Evolutionary conservation across 352 stramenopile species (phyloP), one percentile per base, ranked within the genome.

Genomic region (Phytophthora pistaciae): DNA sequence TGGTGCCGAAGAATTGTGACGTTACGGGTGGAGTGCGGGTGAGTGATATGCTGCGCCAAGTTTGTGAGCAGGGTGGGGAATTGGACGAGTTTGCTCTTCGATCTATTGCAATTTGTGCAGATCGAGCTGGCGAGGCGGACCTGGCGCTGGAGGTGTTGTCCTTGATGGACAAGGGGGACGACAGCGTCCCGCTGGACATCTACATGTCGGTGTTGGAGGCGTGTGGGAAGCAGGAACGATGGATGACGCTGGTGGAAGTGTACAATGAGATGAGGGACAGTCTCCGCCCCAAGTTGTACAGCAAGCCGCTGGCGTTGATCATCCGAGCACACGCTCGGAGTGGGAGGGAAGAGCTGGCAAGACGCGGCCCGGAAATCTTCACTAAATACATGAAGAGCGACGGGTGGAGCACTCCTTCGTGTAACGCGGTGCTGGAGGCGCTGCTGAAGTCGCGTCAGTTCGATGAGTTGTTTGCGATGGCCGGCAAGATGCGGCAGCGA

Each of bases 51-150:
- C 4, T 73, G n/a, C 25, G 46, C 0, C 3, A 55, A 7, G 42
- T 58, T 18, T 10, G 31, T 23, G 54, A 60, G 2, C 36, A 20
- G 16, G 52, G 42, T 9, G 42, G 29, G 7, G 9, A 25, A 9
- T 42, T 73, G 16, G 31, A 48, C 8, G 60, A 73, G 31, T 64
- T 64, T 23, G 33, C 59, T 14, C 66, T 73, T 40, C 52, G 66
- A 18, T 48, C 66, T 14, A 36, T 73, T 56, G 60, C 23, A 5
- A 64, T 56, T 64, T 69, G 69, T 64, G 66, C 66, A 23, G 59
- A 73, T 27, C 54, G 40, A 60, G 27, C 52, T 1, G 59, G 49
- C 9, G 14, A 69, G 9, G 48, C 65, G 13, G 38, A 69, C 0
- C 44, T 73, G 42, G 66, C 52, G 21, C 44, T 70, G 49, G 60